Base-by-base conservation (phyloP, 768 basidiomycete species). In the Clitopilus hobsonii region DNA sequence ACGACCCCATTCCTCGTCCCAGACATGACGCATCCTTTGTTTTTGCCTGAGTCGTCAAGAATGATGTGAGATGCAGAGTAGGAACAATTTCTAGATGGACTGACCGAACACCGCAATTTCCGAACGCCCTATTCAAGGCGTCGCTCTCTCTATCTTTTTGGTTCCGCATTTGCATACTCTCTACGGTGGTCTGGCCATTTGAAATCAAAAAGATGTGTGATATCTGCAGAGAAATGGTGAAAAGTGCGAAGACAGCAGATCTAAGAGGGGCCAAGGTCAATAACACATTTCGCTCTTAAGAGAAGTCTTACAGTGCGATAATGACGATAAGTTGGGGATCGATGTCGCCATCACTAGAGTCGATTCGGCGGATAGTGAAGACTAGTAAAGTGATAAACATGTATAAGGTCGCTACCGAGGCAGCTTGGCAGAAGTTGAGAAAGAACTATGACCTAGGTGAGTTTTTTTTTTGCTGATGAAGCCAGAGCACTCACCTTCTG, bases 1-100 rank as follows among this genome's bases (percentile, higher is more conserved):
- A 25, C 75, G 69, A 0, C 94, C 94, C 89, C 91, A 98, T 62
- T 95, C 93, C 23, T 71, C 69, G 59, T 92, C 83, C 87, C 90
- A 95, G 41, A 74, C 68, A 29, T 63, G 68, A 38, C 63, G 65
- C 16, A 74, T 79, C 28, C 64, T 67, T 28, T 70, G 71, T 58
- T 80, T 87, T 2, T 72, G 79, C 22, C 87, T 88, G 65, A 51
- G 20, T 11, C 28, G 30, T 53, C 11, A 50, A 27, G 53, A 45
- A n/a, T n/a, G 26, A 26, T 16, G 38, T 27, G 47, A 41, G 47
- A 6, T 27, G 22, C 30, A 36, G 38, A 24, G 30, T 24, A 52
- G 53, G 36, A 27, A 27, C 26, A 6, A 53, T 2, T n/a, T 18
- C 38, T 16, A 51, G 28, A n/a, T n/a, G n/a, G 22, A 72, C 84